Conservation (phyloP, 2,329 filamentous ascomycete species). For the Exutisphaerella laricina region DNA sequence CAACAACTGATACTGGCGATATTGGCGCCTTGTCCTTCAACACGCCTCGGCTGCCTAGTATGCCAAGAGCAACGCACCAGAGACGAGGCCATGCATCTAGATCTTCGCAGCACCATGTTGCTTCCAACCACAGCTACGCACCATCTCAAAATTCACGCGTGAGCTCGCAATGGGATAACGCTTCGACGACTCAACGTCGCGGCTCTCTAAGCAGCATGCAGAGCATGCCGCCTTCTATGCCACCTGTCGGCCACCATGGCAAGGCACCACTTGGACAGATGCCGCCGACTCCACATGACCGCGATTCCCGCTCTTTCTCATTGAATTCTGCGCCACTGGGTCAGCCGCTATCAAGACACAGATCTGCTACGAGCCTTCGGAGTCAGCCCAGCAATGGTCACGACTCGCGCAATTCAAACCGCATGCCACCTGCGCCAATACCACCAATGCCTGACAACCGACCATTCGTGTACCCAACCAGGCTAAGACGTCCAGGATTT, state of each 20-base stretch:
- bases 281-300: constrained; percentile 21
- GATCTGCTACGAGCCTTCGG: constrained; percentile 43
- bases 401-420: constrained; percentile 25
- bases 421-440: constrained; percentile 29
- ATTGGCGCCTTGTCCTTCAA: constrained; percentile 38
- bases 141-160: constrained; percentile 40
- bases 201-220: constrained; percentile 40
- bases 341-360: constrained; percentile 37
- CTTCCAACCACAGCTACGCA: constrained; percentile 32
- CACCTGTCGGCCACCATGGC: constrained; percentile 19
- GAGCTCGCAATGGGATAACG: constrained; percentile 37
- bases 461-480: constrained; percentile 40
- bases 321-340: constrained; percentile 35
- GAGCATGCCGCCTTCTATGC: constrained; percentile 39
- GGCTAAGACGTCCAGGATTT: constrained; percentile 39
- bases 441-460: constrained; percentile 32
- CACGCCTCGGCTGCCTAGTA: constrained; percentile 34
- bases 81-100: constrained; percentile 34
- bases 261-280: constrained; percentile 21
- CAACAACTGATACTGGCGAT: constrained; percentile 45
- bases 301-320: constrained; percentile 42
- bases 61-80: constrained; percentile 34
- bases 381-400: constrained; percentile 33
- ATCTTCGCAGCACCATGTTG: constrained; percentile 34
- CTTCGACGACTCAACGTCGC: constrained; percentile 35